phyloP scores from a whole-genome alignment of 352 stramenopile genomes.

The Phytophthora boehmeriae region DNA sequence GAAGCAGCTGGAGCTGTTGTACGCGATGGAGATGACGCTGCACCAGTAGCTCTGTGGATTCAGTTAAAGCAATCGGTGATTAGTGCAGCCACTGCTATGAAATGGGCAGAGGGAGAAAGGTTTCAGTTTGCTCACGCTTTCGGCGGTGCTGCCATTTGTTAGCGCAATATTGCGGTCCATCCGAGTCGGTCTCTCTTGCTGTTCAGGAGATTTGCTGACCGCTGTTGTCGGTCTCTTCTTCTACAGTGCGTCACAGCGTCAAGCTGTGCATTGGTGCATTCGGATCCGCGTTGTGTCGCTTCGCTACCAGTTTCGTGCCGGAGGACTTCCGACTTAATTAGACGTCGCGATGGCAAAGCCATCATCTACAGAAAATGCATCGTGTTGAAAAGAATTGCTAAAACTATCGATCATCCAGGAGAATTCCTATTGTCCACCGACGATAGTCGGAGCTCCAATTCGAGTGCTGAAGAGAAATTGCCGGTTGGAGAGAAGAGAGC shows the following conservation, averaged over 20 bases:
- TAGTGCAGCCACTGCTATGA: background rate
- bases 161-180: conserved; percentile 20
- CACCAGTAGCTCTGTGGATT: background rate
- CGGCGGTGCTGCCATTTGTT: conserved; percentile 15
- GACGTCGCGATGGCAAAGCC: background rate
- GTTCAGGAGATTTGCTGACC: background rate
- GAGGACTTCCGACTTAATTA: conserved; percentile 16
- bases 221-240: conserved; percentile 1
- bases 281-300: conserved; percentile 17
- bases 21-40: conserved; percentile 15
- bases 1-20: conserved; percentile 7
- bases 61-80: background rate
- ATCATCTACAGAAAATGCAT: background rate
- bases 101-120: no score
- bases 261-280: conserved; percentile 16
- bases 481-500: background rate
- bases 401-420: background rate
- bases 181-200: background rate
- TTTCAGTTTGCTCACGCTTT: conserved; percentile 21
- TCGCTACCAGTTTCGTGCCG: conserved; percentile 19
- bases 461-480: background rate
- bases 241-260: conserved; percentile 6
- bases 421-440: background rate
- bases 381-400: background rate
- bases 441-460: background rate